Evolutionary conservation across 2,329 filamentous ascomycete species (phyloP), one percentile per base, ranked within the genome.

Genomic region (Sphaerostilbella broomeana): DNA sequence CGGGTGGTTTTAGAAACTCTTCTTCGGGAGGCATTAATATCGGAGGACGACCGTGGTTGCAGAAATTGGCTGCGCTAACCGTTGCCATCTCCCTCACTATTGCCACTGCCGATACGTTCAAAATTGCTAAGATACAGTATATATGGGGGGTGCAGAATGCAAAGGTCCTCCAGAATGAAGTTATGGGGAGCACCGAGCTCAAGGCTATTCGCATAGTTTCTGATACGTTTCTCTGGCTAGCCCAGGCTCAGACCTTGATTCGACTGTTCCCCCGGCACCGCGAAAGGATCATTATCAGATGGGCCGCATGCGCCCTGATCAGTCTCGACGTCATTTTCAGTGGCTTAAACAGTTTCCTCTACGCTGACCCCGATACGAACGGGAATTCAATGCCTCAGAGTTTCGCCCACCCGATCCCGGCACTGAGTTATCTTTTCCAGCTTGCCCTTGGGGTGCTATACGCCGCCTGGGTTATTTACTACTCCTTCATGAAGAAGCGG

Each of bases 261-360:
- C 84, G 92, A 38, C 72, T 98, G 2, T 98, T 98, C 52, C 92
- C 92, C 6, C 86, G 92, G 22, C 90, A 97, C 56, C 86, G 94
- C 55, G 92, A 98, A 64, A 97, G 97, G 65, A 81, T 97, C 37
- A 86, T 97, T 50, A 98, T 98, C 65, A 97, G 97, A 66, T 98
- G 90, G 90, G 87, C 90, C 12, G 92, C 90, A 2, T 95, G 97
- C 57, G 88, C 84, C 3, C 75, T 98, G 42, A 95, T 98, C 54
- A 77, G 87, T 0, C 73, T 95, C 44, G 90, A 97, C 58, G 81
- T 90, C 29, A 79, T 89, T 9, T 98, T 98, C 61, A 89, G 84
- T 55, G 87, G 84, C 33, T 75, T 97, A 43, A 94, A 95, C 68
- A 92, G 85, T 54, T 97, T 97, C 55, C 58, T 70, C 37, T 77